Conservation (phyloP, 2,329 filamentous ascomycete genomes). For the Cordyceps javanica region DNA sequence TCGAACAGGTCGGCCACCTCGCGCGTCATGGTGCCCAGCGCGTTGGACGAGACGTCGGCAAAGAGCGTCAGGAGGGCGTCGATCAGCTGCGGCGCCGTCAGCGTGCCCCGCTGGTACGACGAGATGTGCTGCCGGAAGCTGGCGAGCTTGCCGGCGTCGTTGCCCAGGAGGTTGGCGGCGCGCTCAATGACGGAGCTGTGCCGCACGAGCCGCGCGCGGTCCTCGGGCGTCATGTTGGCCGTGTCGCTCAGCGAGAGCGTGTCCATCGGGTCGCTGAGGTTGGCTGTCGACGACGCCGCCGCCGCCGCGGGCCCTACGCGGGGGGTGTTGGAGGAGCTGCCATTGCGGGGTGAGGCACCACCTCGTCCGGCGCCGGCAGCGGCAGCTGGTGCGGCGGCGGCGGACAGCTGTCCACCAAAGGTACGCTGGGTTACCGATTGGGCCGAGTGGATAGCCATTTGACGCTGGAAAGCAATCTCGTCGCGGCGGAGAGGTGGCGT, state of each 20-base stretch:
- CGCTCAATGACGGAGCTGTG: constrained; percentile 83
- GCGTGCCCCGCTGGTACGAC: constrained; percentile 62
- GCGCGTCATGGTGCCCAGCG: constrained; percentile 82
- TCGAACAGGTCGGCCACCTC: constrained; percentile 93
- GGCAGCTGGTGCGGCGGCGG: constrained; percentile 22
- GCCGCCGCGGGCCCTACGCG: constrained; percentile 18
- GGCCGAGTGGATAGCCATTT: constrained; percentile 84
- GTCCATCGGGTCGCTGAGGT: constrained; percentile 36
- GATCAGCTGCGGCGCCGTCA: constrained; percentile 70
- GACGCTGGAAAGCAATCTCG: constrained; percentile 84
- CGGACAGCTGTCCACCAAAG: constrained; percentile 77
- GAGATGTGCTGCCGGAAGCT: constrained; percentile 78
- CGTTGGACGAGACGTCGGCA: constrained; percentile 65
- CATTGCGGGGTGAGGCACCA: constrained; percentile 15
- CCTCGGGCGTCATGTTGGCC: constrained; percentile 60
- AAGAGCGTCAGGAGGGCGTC: constrained; percentile 86
- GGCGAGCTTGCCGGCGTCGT: constrained; percentile 66
- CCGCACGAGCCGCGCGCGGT: constrained; percentile 72
- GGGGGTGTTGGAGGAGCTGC: constrained; percentile 17
- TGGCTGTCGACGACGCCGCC: no score
- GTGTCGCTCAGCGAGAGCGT: constrained; percentile 46
- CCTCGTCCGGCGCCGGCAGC: constrained; percentile 15
- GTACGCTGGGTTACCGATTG: constrained; percentile 73
- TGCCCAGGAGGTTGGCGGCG: constrained; percentile 71
- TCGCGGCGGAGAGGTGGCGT: constrained; percentile 77